Evolutionary conservation across 495 filamentous ascomycete species (phyloP).

Genomic region (Aspergillus cavernicola): DNA sequence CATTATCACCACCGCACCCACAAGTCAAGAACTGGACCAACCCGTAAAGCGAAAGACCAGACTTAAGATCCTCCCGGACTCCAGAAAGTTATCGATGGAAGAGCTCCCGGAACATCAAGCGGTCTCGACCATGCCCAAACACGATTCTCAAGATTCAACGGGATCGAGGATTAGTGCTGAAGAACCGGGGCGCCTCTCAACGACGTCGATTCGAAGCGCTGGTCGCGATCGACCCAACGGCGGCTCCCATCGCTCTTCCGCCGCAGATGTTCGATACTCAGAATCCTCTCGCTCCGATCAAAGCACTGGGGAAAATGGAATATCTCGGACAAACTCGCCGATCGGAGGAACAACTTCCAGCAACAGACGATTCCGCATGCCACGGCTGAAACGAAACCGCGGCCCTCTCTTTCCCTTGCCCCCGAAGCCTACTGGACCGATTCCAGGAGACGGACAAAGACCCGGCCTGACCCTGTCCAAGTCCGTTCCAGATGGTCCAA

Average conservation of each 20-base stretch:
- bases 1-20: slow-evolving; percentile 92
- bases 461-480: slow-evolving; percentile 24
- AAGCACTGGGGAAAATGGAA: slow-evolving; percentile 71
- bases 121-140: slow-evolving; percentile 16
- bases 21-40: slow-evolving; percentile 55
- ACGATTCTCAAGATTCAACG: slow-evolving; percentile 28
- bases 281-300: slow-evolving; percentile 91
- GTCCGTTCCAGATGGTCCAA: slow-evolving; percentile 19
- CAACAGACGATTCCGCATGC: slow-evolving; percentile 74
- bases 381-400: slow-evolving; percentile 76
- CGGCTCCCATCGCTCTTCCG: slow-evolving; percentile 63
- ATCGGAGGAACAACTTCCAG: slow-evolving; percentile 44
- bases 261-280: slow-evolving; percentile 70
- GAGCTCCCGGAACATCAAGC: slow-evolving; percentile 22
- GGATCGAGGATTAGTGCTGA: slow-evolving; percentile 57
- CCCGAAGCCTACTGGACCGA: slow-evolving; percentile 48
- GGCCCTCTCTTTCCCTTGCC: slow-evolving; percentile 85
- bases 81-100: slow-evolving; percentile 34
- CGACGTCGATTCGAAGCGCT: slow-evolving; percentile 42
- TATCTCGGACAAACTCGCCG: slow-evolving; percentile 35
- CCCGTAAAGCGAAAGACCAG: slow-evolving; percentile 49
- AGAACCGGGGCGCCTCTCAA: slow-evolving; percentile 60
- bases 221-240: slow-evolving; percentile 66
- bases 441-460: slow-evolving; percentile 23
- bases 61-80: slow-evolving; percentile 29